phyloP scores from a whole-genome alignment of 768 basidiomycete genomes.

The Chalciporus piperatus region DNA sequence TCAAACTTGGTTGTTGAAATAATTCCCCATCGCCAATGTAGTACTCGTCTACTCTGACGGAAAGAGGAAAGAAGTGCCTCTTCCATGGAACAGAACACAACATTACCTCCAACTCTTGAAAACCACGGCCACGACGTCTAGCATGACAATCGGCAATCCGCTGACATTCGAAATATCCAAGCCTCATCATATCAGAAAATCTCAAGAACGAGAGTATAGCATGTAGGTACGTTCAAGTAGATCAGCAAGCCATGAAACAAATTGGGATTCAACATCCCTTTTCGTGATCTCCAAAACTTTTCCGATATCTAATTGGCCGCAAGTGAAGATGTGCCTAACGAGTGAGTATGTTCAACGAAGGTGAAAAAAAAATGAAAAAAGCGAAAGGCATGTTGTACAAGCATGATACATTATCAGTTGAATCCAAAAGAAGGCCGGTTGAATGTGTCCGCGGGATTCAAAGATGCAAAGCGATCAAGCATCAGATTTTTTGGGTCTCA shows the following conservation, averaged over 20 bases:
- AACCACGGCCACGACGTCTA: no score
- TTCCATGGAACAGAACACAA: no score
- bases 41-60: no score
- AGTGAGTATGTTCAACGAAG: background rate
- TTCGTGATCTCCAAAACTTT: conserved; percentile 12
- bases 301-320: background rate
- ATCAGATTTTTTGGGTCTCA: conserved; percentile 32
- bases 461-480: conserved; percentile 12
- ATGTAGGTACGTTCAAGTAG: conserved; percentile 7
- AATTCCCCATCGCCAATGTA: no score
- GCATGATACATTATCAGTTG: conserved; percentile 17
- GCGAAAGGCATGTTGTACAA: conserved; percentile 24
- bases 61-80: no score
- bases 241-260: conserved; percentile 3
- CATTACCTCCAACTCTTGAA: no score
- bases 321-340: conserved; percentile 4
- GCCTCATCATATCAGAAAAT: background rate
- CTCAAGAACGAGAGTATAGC: background rate
- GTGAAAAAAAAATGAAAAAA: background rate
- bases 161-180: background rate
- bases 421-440: conserved; percentile 2
- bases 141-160: no score
- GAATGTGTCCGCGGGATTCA: background rate
- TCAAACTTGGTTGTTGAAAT: no score
- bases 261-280: conserved; percentile 23